phyloP scores from a whole-genome alignment of 1,284 basidiomycete genomes.

The Heterobasidion annosum region DNA sequence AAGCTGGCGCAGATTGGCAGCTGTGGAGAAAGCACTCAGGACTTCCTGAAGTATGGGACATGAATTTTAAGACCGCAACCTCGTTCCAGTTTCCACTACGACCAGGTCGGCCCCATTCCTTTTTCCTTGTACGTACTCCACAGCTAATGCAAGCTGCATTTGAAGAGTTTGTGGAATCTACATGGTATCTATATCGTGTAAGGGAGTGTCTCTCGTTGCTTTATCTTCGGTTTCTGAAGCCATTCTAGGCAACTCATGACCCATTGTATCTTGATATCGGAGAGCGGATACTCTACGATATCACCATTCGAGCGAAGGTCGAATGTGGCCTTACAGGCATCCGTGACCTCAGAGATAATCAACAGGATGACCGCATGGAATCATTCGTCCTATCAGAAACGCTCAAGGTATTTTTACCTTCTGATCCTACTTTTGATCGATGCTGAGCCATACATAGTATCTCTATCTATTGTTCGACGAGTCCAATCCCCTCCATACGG shows the following conservation, averaged over 20 bases:
- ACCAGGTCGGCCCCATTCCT: slow-evolving; percentile 36
- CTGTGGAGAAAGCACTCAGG: slow-evolving; percentile 81
- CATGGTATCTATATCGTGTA: slow-evolving; percentile 88
- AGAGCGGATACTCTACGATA: slow-evolving; percentile 73
- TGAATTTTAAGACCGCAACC: slow-evolving; percentile 62
- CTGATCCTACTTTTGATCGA: not conserved
- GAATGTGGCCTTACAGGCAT: slow-evolving; percentile 82
- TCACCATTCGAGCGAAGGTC: slow-evolving; percentile 68
- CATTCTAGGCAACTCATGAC: slow-evolving; percentile 77
- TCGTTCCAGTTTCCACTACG: slow-evolving; percentile 80
- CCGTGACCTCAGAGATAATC: slow-evolving; percentile 71
- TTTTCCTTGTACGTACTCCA: not conserved
- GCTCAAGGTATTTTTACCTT: slow-evolving; percentile 52
- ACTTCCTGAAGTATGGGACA: slow-evolving; percentile 86
- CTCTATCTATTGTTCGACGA: slow-evolving; percentile 89
- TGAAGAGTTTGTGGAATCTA: slow-evolving; percentile 85
- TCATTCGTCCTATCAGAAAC: slow-evolving; percentile 89
- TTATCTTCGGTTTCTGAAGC: slow-evolving; percentile 7
- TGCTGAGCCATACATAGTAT: slow-evolving; percentile 43
- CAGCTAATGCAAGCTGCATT: slow-evolving; percentile 2
- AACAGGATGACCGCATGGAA: slow-evolving; percentile 86
- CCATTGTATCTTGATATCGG: slow-evolving; percentile 88
- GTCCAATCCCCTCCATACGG: slow-evolving; percentile 61
- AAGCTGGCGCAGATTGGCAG: slow-evolving; percentile 63
- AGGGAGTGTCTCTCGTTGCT: slow-evolving; percentile 16